Percentiles rank a stretch among this genome's conserved stretches.
phyloP scores from a whole-genome alignment of 768 basidiomycete genomes.

The Leccinum disarticulatum region DNA sequence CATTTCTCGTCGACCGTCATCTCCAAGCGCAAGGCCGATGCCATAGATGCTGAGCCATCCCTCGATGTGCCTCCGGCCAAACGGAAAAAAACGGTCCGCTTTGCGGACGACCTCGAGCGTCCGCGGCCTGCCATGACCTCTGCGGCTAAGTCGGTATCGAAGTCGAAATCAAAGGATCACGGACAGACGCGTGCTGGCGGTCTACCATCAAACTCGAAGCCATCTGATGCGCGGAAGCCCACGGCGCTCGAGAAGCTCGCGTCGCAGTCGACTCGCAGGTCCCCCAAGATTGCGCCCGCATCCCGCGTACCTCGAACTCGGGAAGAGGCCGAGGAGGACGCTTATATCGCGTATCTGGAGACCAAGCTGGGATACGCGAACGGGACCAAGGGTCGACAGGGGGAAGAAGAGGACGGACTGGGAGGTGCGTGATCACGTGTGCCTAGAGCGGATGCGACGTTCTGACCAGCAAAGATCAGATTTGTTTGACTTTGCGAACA shows the following conservation, averaged over 20 bases:
- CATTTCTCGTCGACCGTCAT: constrained; percentile 43
- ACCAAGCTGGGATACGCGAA: constrained; percentile 59
- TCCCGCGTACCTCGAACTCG: constrained; percentile 29
- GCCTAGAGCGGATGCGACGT: neutral
- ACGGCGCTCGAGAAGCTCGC: constrained; percentile 39
- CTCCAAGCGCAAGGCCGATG: constrained; percentile 42
- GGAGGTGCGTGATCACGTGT: constrained; percentile 55
- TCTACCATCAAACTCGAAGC: neutral
- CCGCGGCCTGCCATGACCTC: neutral
- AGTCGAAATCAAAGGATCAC: neutral
- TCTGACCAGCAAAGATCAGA: constrained; percentile 36
- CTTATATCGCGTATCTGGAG: constrained; percentile 84
- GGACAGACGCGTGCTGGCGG: neutral
- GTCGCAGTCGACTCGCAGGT: constrained; percentile 13
- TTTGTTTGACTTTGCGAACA: constrained; percentile 51
- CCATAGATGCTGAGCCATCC: neutral
- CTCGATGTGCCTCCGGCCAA: constrained; percentile 41
- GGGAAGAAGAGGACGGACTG: constrained; percentile 72
- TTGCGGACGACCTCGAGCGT: constrained; percentile 6
- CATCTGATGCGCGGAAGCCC: constrained; percentile 12
- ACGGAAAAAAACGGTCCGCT: constrained; percentile 44
- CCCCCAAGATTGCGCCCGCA: neutral
- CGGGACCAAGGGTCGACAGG: constrained; percentile 44
- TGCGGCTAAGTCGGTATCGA: neutral
- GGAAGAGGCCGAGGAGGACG: constrained; percentile 71